Evolutionary conservation across 495 filamentous ascomycete genomes (phyloP).

Genomic region (Letharia columbiana): DNA sequence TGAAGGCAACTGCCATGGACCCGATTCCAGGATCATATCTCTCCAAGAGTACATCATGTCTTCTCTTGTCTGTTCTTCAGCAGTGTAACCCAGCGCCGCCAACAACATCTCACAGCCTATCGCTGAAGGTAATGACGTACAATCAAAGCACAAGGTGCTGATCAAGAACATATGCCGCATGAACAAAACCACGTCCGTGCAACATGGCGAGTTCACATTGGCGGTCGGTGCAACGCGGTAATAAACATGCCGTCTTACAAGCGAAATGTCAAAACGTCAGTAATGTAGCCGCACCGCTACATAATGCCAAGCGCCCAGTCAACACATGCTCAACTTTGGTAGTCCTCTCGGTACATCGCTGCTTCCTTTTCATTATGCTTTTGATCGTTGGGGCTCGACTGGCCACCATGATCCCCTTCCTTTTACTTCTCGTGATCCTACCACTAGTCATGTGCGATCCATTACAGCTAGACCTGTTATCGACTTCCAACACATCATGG

Average conservation of each 20-base stretch:
- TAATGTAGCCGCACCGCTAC: background rate
- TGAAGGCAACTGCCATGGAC: too few species aligned
- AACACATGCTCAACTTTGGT: background rate
- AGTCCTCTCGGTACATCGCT: background rate
- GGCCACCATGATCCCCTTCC: background rate
- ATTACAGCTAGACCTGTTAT: background rate
- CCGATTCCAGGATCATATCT: background rate
- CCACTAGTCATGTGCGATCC: background rate
- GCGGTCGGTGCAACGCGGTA: background rate
- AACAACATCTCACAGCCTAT: background rate
- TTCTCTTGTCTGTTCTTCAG: background rate
- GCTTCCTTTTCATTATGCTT: background rate
- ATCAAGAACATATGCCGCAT: background rate
- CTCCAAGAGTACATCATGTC: background rate
- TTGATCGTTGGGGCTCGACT: too few species aligned
- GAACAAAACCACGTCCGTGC: background rate
- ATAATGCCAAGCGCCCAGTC: background rate
- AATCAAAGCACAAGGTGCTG: background rate
- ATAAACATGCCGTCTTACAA: background rate
- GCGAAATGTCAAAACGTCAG: background rate
- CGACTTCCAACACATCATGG: background rate
- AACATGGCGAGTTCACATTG: background rate
- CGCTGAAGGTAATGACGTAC: background rate
- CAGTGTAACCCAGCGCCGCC: background rate
- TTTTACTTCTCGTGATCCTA: background rate